Percentiles rank a stretch among this genome's conserved stretches.
These are phyloP conservation scores for Annulohypoxylon stygium DNA, from an alignment of 495 filamentous ascomycete species.

Conservation along the genomic window DNA sequence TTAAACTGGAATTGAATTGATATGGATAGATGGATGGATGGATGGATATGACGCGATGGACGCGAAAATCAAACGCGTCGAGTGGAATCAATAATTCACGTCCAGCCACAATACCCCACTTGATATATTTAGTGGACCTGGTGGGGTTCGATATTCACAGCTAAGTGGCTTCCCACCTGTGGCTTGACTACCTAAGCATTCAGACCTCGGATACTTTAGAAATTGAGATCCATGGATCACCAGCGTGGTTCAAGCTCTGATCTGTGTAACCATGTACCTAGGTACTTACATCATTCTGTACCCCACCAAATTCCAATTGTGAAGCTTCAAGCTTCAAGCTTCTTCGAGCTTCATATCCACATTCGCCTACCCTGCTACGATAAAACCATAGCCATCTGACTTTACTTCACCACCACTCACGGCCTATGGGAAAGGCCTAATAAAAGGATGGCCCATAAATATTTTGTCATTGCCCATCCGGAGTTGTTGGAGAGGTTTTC, in stretches of 20 bases:
- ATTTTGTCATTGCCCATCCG: background rate
- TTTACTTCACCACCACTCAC: background rate
- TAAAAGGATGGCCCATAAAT: background rate
- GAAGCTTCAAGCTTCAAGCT: constrained; percentile 6
- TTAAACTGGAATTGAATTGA: constrained; percentile 8
- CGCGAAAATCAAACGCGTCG: constrained; percentile 14
- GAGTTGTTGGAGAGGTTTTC: background rate
- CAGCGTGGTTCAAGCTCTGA: constrained; percentile 30
- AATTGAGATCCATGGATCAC: too few relatives aligned
- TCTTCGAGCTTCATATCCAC: background rate
- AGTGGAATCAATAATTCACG: constrained; percentile 49
- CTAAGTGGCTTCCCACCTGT: too few relatives aligned
- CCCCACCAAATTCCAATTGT: background rate
- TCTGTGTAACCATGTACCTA: too few relatives aligned
- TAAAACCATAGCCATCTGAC: background rate
- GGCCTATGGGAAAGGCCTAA: background rate
- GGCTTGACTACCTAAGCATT: too few relatives aligned
- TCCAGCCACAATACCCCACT: constrained; percentile 29
- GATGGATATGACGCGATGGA: background rate
- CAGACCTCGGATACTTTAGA: too few relatives aligned
- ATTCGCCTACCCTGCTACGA: background rate
- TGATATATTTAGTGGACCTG: background rate
- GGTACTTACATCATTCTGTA: too few relatives aligned
- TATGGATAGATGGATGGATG: background rate
- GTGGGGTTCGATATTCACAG: background rate